These are phyloP conservation scores for Oryza meridionalis DNA, from an alignment of 176 grass and related monocot genomes.

Conservation along the genomic window DNA sequence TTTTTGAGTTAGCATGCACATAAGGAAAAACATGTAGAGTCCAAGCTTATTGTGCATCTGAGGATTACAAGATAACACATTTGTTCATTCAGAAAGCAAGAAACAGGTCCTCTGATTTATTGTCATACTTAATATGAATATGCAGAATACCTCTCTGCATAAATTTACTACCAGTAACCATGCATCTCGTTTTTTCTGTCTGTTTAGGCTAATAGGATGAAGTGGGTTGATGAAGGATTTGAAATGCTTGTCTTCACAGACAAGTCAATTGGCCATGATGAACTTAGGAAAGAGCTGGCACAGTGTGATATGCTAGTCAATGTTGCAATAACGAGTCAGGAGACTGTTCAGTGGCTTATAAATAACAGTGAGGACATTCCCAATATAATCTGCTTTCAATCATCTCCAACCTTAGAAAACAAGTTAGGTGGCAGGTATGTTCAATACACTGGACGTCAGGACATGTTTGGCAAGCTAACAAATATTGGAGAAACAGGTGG, in stretches of 20 bases:
- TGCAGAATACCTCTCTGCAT: constrained; percentile 12
- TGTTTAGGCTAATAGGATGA: constrained; percentile 75
- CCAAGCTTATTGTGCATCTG: too few species aligned
- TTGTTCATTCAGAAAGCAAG: not conserved
- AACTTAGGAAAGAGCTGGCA: constrained; percentile 54
- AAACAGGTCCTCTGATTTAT: not conserved
- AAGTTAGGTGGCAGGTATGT: constrained; percentile 71
- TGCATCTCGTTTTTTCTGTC: constrained; percentile 7
- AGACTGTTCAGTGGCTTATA: constrained; percentile 58
- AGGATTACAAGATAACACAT: too few species aligned
- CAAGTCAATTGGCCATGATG: constrained; percentile 40
- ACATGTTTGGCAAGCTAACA: constrained; percentile 61
- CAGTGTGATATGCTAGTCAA: constrained; percentile 72
- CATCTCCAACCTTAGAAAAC: constrained; percentile 65
- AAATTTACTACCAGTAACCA: not conserved
- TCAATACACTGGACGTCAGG: constrained; percentile 49
- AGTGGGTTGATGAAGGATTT: constrained; percentile 87
- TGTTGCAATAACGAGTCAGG: constrained; percentile 61
- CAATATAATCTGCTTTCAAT: constrained; percentile 90
- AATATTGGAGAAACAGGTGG: constrained; percentile 47
- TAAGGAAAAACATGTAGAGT: too few species aligned
- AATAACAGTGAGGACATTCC: constrained; percentile 59
- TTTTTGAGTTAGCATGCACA: not conserved
- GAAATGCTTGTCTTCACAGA: constrained; percentile 83
- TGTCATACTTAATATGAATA: not conserved